Percentiles rank a stretch among this genome's conserved stretches.
phyloP scores from a whole-genome alignment of 2,329 filamentous ascomycete species.

The Aspergillus fumigatiaffinis region DNA sequence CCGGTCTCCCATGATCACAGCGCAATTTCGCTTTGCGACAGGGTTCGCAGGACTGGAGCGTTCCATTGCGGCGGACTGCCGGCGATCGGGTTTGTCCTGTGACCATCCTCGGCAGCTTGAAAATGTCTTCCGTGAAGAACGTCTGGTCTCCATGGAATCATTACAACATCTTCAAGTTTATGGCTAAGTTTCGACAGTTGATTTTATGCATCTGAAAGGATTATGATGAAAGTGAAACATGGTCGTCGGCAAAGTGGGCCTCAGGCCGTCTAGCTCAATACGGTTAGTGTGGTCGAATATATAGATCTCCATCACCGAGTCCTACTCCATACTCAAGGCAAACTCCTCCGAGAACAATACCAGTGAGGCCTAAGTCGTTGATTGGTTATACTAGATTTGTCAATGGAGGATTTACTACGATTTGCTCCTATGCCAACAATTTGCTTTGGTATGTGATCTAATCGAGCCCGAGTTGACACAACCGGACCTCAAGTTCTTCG shows the following conservation, averaged over 20 bases:
- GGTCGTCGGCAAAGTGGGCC: background rate
- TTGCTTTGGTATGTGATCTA: background rate
- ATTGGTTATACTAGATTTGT: no score
- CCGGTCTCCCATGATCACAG: constrained; percentile 33
- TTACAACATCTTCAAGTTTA: background rate
- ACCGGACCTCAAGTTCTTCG: constrained; percentile 9
- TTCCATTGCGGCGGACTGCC: constrained; percentile 33
- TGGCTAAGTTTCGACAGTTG: background rate
- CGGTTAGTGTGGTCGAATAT: background rate
- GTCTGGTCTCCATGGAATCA: background rate
- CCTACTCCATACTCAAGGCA: no score
- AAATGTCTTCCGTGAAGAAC: background rate
- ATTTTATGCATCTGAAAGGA: background rate
- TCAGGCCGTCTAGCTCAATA: background rate
- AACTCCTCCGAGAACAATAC: no score
- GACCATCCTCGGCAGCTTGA: constrained; percentile 1
- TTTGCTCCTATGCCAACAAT: no score
- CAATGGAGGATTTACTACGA: no score
- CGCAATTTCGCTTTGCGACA: constrained; percentile 37
- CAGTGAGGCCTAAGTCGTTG: no score
- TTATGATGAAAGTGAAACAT: background rate
- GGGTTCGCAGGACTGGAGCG: constrained; percentile 36
- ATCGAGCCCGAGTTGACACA: no score
- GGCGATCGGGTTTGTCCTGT: constrained; percentile 10
- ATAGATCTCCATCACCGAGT: background rate